Evolutionary conservation across 768 basidiomycete species (phyloP).

Genomic region (Tulasnella sp.): DNA sequence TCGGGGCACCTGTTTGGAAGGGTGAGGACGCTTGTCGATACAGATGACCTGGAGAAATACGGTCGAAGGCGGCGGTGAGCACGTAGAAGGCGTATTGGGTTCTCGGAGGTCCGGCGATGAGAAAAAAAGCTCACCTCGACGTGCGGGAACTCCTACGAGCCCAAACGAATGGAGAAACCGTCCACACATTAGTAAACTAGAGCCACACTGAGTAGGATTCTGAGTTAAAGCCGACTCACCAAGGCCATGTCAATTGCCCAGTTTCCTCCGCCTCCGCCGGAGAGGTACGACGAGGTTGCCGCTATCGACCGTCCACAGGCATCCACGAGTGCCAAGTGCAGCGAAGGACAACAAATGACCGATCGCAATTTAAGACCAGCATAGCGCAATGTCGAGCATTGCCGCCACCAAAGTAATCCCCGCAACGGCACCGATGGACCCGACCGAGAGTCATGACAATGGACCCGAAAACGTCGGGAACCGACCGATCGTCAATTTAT

Average conservation of each 20-base stretch:
- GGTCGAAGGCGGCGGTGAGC: too few species aligned
- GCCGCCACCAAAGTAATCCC: background rate
- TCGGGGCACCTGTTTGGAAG: background rate
- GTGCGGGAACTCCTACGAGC: background rate
- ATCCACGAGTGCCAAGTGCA: background rate
- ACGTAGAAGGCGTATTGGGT: too few species aligned
- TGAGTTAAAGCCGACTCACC: background rate
- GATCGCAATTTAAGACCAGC: too few species aligned
- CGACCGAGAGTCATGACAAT: background rate
- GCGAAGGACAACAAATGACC: too few species aligned
- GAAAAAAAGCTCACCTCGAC: background rate
- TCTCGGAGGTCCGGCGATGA: background rate
- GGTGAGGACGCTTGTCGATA: background rate
- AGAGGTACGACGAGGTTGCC: background rate
- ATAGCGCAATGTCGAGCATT: background rate
- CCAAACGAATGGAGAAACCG: background rate
- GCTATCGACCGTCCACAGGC: background rate
- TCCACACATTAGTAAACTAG: background rate
- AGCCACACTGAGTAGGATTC: background rate
- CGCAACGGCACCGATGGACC: background rate
- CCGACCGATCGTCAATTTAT: too few species aligned
- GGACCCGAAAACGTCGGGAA: too few species aligned
- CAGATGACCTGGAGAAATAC: background rate
- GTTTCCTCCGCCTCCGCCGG: background rate
- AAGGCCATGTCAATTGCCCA: constrained; percentile 12